A percentile compares a stretch with the other conserved stretches of the same genome.
Conservation (phyloP, 352 stramenopile genomes). For the Globisporangium abappressorium region DNA sequence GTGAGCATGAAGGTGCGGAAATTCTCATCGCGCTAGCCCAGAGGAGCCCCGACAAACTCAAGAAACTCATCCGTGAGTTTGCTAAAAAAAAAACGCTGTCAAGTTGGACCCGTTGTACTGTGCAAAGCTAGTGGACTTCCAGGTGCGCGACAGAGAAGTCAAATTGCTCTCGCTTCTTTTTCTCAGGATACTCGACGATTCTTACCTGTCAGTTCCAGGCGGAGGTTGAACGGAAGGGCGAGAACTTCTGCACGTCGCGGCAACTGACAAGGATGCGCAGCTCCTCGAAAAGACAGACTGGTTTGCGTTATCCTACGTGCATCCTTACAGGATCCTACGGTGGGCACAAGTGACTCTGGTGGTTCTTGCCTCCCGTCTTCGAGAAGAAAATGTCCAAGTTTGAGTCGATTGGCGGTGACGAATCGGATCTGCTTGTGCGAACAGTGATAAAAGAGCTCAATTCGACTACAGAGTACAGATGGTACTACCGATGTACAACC, state of each 20-base stretch:
- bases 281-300: neutral
- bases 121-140: neutral
- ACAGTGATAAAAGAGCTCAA: too few relatives aligned
- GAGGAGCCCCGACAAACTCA: neutral
- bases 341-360: neutral
- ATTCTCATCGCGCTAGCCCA: neutral
- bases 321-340: neutral
- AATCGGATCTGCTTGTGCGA: too few relatives aligned
- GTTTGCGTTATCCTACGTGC: neutral
- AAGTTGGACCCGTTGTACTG: neutral
- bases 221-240: neutral
- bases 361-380: too few relatives aligned
- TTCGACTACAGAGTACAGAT: too few relatives aligned
- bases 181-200: neutral
- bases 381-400: too few relatives aligned
- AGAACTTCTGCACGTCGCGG: neutral
- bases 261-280: neutral
- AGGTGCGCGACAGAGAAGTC: neutral
- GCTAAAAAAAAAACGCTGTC: neutral
- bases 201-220: too few relatives aligned
- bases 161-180: neutral
- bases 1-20: neutral
- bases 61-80: neutral
- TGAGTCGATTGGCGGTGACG: too few relatives aligned
- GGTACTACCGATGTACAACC: too few relatives aligned